A percentile compares a stretch with the other conserved stretches of the same genome.
Evolutionary conservation across 257 asterid genomes (phyloP).

Genomic region (Solanum chmielewskii): DNA sequence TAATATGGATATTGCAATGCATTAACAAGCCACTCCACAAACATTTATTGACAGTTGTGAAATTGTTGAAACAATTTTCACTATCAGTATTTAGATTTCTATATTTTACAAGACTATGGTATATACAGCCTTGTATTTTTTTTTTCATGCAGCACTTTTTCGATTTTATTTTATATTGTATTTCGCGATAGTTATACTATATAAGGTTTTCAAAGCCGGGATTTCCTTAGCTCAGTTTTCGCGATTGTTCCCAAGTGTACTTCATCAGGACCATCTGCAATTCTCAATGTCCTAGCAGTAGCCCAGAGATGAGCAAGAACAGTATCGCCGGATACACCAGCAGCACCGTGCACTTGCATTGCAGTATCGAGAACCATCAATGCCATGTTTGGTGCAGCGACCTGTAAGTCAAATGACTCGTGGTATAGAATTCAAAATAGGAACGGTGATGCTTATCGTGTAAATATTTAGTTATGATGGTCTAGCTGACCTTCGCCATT

Average conservation of each 20-base stretch:
- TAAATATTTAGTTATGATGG: neutral
- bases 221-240: neutral
- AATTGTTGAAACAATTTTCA: neutral
- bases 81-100: neutral
- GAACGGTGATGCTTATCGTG: neutral
- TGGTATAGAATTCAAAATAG: neutral
- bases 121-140: neutral
- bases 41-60: neutral
- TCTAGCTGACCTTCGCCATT: slow-evolving; percentile 73
- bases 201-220: neutral
- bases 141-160: neutral
- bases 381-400: slow-evolving; percentile 91
- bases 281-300: slow-evolving; percentile 66
- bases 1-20: neutral
- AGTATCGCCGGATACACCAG: slow-evolving; percentile 86
- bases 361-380: slow-evolving; percentile 83
- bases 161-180: neutral
- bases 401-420: slow-evolving; percentile 17
- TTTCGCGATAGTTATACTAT: neutral
- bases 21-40: neutral
- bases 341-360: slow-evolving; percentile 75
- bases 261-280: slow-evolving; percentile 28
- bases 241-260: neutral
- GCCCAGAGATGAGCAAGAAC: slow-evolving; percentile 87
- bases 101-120: neutral